Evolutionary conservation across 306 rosid species (phyloP), one percentile per base, ranked within the genome.

Genomic region (Citrullus mucosospermus): DNA sequence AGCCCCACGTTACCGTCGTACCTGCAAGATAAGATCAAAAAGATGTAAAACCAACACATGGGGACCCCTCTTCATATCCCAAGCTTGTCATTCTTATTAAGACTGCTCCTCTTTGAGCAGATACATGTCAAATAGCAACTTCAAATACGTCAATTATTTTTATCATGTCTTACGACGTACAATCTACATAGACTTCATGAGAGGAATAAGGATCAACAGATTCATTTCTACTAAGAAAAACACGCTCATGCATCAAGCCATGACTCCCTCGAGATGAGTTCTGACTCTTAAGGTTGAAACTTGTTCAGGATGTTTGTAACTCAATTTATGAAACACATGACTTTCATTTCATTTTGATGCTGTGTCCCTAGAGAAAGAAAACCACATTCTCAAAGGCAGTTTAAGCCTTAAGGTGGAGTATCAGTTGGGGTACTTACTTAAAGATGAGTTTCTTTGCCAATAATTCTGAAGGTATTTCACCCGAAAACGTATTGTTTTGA

Each of bases 401-500:
- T 34, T 6, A n/a, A 48, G 28, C 13, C 77, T 22, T 41, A 57
- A 15, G 58, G 39, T 70, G 28, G 28, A 8, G 32, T 15, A 50
- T 44, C 77, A 57, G 68, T 28, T 69, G 4, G 77, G 28, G 59
- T 76, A 81, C 96, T 89, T 87, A 94, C 98, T 80, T 82, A 80
- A 91, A 92, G 75, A 74, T 80, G 63, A 95, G 81, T 85, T 86
- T 92, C 83, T 87, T 80, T 22, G 84, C 86, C 54, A 87, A 36
- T 76, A 95, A 82, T 77, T 89, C 96, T 15, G 85, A 57, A 62
- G 99, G 99, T 84, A 95, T 91, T 71, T 84, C 90, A 60, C 99
- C 99, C 22, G 54, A 85, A 81, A 95, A 95, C 30, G 92, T 86
- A 87, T 95, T 95, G 87, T 95, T 92, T 86, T 92, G 90, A 84